Base-by-base conservation (phyloP, 2,329 filamentous ascomycete genomes). In the Atkinsonella hypoxylon region DNA sequence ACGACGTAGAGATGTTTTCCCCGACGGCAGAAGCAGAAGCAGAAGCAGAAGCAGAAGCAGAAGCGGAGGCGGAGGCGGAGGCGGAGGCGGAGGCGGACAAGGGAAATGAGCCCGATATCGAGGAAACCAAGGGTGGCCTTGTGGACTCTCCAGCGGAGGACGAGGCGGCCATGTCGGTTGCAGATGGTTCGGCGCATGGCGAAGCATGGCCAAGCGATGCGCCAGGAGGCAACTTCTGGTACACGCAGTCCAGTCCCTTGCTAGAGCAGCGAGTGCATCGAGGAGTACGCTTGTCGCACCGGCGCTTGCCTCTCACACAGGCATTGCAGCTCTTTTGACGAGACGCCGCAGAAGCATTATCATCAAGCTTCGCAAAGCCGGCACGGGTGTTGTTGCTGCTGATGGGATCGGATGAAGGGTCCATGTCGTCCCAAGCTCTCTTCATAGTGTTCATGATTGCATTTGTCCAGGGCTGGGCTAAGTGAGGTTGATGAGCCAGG, bases 321-420 rank as follows among this genome's bases (percentile, higher is more conserved):
- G 70, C 66, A 55, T 74, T 71, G 64, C 71, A 74, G 62, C 69
- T 74, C 66, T 72, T 74, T 57, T 74, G 72, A 53, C 70, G 63
- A 76, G 67, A 80, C 42, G 67, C 65, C 38, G 67, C 63, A 36
- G 57, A 55, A 9, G 58, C 50, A 7, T 48, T 60, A 40, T 63
- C 61, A 54, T 61, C 57, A 56, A 62, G 64, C 49, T 60, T 58
- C 48, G 62, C 55, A 36, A 55, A 53, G 50, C 61, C 38, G 9
- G 22, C 17, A 12, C 22, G 26, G 9, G 13, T 54, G 48, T 61
- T 36, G 17, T 17, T 26, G 26, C 22, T 13, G 22, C 10, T 38
- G 26, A 31, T 36, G 31, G 36, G 11, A 22, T 40, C 51, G 48
- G 30, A n/a, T 11, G 30, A 31, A 30, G 48, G 31, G 26, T 51